Percentiles rank a stretch among this genome's conserved stretches.
Conservation (phyloP, 768 basidiomycete genomes). For the Brasilioporus rufonigricans region DNA sequence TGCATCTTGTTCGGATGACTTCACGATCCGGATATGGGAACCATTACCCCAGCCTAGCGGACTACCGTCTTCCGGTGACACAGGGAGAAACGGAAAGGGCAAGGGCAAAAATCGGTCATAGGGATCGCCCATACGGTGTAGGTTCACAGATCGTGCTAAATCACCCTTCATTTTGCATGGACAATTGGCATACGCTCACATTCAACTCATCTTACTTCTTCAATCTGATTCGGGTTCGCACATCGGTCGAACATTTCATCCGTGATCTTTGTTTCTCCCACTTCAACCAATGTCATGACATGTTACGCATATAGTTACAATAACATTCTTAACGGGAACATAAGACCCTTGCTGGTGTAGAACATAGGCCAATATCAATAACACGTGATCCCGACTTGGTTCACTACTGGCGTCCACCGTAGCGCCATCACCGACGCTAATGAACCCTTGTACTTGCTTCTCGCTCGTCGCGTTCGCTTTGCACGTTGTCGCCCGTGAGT, state of each 20-base stretch:
- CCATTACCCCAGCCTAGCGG: slow-evolving; percentile 24
- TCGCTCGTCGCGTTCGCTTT: slow-evolving; percentile 10
- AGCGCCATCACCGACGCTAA: not conserved
- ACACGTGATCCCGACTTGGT: slow-evolving; percentile 22
- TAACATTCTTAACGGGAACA: slow-evolving; percentile 26
- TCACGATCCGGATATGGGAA: slow-evolving; percentile 90
- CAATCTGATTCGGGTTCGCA: slow-evolving; percentile 19
- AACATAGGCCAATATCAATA: slow-evolving; percentile 7
- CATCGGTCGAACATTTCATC: slow-evolving; percentile 27
- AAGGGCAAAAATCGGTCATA: slow-evolving; percentile 61
- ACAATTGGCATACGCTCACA: slow-evolving; percentile 29
- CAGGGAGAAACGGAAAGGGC: slow-evolving; percentile 48
- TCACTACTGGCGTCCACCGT: not conserved
- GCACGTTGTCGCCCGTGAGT: slow-evolving; percentile 28
- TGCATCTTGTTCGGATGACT: slow-evolving; percentile 94
- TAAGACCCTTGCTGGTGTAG: slow-evolving; percentile 9
- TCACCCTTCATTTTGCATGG: slow-evolving; percentile 26
- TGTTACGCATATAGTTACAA: slow-evolving; percentile 33
- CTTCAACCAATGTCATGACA: slow-evolving; percentile 25
- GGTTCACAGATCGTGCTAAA: slow-evolving; percentile 16
- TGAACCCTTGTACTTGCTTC: slow-evolving; percentile 5
- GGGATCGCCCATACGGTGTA: slow-evolving; percentile 22
- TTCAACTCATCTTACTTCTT: slow-evolving; percentile 25
- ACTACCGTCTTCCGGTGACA: slow-evolving; percentile 19
- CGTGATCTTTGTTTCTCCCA: slow-evolving; percentile 16